Base-by-base conservation (phyloP, 805 yeast species). In the Saturnispora sanitii region DNA sequence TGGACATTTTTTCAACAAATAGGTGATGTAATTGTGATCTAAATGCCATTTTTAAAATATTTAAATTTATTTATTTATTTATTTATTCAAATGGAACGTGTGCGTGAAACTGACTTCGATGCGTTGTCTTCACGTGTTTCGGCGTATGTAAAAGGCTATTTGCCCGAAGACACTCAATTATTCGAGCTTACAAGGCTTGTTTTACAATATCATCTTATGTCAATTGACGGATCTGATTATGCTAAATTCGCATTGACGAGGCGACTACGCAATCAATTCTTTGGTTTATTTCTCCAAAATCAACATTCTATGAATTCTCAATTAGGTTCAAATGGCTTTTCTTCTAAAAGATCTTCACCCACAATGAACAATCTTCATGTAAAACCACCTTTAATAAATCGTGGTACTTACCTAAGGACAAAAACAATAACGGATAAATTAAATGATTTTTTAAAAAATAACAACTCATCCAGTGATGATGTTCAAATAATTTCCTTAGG, bases 401-500 rank as follows among this genome's bases (percentile, higher is more conserved):
- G 82, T 36, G 88, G 88, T 0, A 79, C 87, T 0, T 81, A 75
- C 55, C 59, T 79, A 17, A 60, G 90, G 28, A 77, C 83, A 0
- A 55, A 50, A 15, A 57, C 75, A 15, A 71, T 81, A 21, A 76
- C 79, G 51, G 17, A 51, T 6, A 58, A 73, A 1, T 57, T 77
- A 3, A 55, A 65, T 2, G 50, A 55, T 17, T 78, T 76, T 46
- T 35, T 76, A 2, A 34, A 42, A 3, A 46, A 47, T 3, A 54
- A 62, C 42, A n/a, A 33, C 2, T 30, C n/a, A n/a, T n/a, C 33
- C 17, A 41, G 45, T 13, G 32, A 47, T 5, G 19, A 19, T 13
- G 58, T 73, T 35, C 80, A 81, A 52, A 68, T 82, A 13, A 60
- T 83, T 1, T 79, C 86, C 1, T 54, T 82, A n/a, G 94, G 94